A percentile compares a stretch with the other conserved stretches of the same genome.
phyloP scores from a whole-genome alignment of 306 rosid genomes.

The Sophora flavescens region DNA sequence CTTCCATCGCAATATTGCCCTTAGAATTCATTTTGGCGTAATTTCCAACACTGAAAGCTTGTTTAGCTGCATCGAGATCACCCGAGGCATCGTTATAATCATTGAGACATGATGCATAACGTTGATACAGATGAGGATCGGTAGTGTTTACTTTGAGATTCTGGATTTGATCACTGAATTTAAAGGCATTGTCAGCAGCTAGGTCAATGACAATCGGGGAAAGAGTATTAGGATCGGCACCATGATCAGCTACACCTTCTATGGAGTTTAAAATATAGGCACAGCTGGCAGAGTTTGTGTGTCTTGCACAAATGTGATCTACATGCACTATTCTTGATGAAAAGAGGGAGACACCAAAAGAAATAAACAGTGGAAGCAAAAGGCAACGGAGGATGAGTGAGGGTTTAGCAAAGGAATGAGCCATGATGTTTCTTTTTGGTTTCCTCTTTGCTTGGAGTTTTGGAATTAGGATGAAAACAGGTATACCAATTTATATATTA shows the following conservation, averaged over 20 bases:
- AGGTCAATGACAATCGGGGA: background rate
- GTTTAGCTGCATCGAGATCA: background rate
- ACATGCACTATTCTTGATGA: background rate
- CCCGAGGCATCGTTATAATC: background rate
- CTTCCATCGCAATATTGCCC: background rate
- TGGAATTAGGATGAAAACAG: too few relatives aligned
- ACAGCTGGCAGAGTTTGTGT: constrained; percentile 19
- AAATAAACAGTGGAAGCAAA: background rate
- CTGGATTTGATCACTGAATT: background rate
- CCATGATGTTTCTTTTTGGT: too few relatives aligned
- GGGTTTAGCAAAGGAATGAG: too few relatives aligned
- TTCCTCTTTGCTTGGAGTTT: too few relatives aligned
- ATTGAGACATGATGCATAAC: background rate
- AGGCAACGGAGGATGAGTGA: too few relatives aligned
- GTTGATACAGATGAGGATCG: background rate
- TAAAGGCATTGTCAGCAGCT: constrained; percentile 28
- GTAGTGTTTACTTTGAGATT: background rate
- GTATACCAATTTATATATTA: too few relatives aligned
- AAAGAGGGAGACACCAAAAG: background rate
- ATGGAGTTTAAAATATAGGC: constrained; percentile 4
- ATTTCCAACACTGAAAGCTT: background rate
- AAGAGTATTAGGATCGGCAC: background rate
- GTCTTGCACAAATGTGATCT: constrained; percentile 35
- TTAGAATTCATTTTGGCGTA: background rate
- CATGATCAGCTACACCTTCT: background rate